These are phyloP conservation scores for Auriculariales sp. DNA, from an alignment of 768 basidiomycete species.

Conservation along the genomic window DNA sequence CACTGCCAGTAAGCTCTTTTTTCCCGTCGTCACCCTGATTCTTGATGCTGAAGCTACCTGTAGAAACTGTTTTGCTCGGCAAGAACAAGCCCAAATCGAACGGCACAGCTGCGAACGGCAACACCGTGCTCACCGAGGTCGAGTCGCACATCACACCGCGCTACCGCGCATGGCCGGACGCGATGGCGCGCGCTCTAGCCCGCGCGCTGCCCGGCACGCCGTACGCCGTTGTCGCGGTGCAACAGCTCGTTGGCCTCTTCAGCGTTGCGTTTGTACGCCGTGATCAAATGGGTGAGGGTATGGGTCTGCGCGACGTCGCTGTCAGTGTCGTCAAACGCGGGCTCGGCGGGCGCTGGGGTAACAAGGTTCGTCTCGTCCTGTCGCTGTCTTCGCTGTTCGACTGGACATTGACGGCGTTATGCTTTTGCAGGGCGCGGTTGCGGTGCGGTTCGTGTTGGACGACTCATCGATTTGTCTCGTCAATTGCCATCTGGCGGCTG, in stretches of 20 bases:
- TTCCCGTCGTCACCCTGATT: neutral
- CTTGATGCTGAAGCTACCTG: neutral
- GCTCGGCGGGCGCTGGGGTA: constrained; percentile 86
- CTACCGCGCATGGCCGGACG: constrained; percentile 84
- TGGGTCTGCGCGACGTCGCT: constrained; percentile 43
- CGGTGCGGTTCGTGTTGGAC: constrained; percentile 79
- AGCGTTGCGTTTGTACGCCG: constrained; percentile 43
- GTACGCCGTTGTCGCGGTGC: constrained; percentile 71
- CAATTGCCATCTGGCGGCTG: constrained; percentile 96
- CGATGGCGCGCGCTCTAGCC: constrained; percentile 55
- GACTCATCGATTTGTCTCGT: constrained; percentile 90
- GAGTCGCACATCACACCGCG: constrained; percentile 78
- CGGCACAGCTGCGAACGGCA: constrained; percentile 22
- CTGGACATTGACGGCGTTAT: no score
- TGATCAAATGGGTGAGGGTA: constrained; percentile 44
- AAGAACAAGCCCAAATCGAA: constrained; percentile 52
- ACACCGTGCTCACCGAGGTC: no score
- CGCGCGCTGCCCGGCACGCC: constrained; percentile 59
- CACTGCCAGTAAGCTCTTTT: constrained; percentile 48
- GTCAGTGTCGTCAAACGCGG: constrained; percentile 84
- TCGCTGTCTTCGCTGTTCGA: no score
- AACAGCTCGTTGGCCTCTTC: constrained; percentile 84
- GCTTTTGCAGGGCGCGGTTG: constrained; percentile 70
- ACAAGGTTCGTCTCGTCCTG: constrained; percentile 49
- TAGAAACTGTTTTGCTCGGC: constrained; percentile 71